phyloP scores from a whole-genome alignment of 164 flowering plant genomes.

The Macadamia integrifolia region DNA sequence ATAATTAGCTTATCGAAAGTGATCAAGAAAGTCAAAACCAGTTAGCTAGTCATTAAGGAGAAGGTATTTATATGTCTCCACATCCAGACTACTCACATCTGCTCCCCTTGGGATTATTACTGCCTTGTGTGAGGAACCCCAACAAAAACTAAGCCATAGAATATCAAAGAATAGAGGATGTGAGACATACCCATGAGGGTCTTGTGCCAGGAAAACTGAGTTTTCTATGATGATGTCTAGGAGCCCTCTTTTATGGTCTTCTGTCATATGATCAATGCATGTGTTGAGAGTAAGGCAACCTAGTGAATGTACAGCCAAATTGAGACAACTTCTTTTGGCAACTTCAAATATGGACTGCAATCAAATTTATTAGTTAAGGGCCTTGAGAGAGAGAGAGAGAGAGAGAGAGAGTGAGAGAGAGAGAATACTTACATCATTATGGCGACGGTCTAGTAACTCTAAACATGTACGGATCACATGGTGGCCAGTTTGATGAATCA shows the following conservation, averaged over 20 bases:
- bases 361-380: neutral
- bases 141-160: too few relatives aligned
- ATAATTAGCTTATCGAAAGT: too few relatives aligned
- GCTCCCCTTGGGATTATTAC: too few relatives aligned
- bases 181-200: conserved; percentile 9
- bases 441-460: neutral
- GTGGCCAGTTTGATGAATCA: neutral
- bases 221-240: neutral
- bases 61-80: too few relatives aligned
- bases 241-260: neutral
- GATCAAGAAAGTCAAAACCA: too few relatives aligned
- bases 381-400: neutral
- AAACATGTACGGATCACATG: conserved; percentile 4
- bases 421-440: conserved; percentile 1
- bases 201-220: neutral
- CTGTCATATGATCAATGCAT: neutral
- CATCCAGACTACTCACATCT: too few relatives aligned
- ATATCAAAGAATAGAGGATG: neutral
- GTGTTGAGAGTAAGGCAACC: conserved; percentile 7
- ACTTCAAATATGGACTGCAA: conserved; percentile 4
- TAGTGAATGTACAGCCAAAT: conserved; percentile 2
- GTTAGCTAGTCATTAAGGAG: too few relatives aligned
- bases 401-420: neutral
- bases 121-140: too few relatives aligned
- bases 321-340: neutral